phyloP scores from a whole-genome alignment of 495 filamentous ascomycete genomes.

The Pseudotulostoma volvatum region DNA sequence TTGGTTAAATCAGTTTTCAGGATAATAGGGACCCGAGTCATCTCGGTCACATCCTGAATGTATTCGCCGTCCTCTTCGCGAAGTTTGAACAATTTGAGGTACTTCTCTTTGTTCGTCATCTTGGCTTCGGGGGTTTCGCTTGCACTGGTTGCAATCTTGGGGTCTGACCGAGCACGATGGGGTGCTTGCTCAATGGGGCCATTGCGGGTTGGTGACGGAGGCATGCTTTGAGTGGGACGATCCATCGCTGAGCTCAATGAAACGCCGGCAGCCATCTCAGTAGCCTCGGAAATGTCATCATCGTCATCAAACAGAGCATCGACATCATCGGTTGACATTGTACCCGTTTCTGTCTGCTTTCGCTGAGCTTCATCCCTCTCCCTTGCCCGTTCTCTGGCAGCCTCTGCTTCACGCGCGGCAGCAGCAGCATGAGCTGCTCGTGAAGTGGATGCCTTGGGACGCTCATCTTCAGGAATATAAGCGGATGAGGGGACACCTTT shows the following conservation, averaged over 20 bases:
- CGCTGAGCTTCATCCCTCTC: conserved; percentile 77
- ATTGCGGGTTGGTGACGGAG: conserved; percentile 74
- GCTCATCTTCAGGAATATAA: conserved; percentile 93
- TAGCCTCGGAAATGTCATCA: conserved; percentile 75
- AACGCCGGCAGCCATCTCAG: conserved; percentile 70
- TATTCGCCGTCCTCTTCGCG: conserved; percentile 88
- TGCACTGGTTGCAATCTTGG: conserved; percentile 64
- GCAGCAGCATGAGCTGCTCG: conserved; percentile 54
- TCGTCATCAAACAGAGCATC: conserved; percentile 91
- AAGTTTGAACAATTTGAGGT: conserved; percentile 74
- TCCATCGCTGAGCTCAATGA: conserved; percentile 52
- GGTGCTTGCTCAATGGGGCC: conserved; percentile 52
- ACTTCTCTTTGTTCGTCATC: conserved; percentile 88
- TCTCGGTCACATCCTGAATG: conserved; percentile 95
- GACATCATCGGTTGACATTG: conserved; percentile 74
- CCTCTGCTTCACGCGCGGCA: conserved; percentile 63
- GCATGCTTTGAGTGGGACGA: conserved; percentile 89
- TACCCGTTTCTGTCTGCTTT: conserved; percentile 83
- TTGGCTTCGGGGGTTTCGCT: conserved; percentile 57
- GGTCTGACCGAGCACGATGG: conserved; percentile 81
- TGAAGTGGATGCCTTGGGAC: conserved; percentile 52
- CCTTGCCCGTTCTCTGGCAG: conserved; percentile 57
- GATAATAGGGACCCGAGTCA: conserved; percentile 91
- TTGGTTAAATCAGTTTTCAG: conserved; percentile 96
- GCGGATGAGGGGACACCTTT: conserved; percentile 94